phyloP scores from a whole-genome alignment of 2,329 filamentous ascomycete genomes.

The Ophiocordyceps robertsii region DNA sequence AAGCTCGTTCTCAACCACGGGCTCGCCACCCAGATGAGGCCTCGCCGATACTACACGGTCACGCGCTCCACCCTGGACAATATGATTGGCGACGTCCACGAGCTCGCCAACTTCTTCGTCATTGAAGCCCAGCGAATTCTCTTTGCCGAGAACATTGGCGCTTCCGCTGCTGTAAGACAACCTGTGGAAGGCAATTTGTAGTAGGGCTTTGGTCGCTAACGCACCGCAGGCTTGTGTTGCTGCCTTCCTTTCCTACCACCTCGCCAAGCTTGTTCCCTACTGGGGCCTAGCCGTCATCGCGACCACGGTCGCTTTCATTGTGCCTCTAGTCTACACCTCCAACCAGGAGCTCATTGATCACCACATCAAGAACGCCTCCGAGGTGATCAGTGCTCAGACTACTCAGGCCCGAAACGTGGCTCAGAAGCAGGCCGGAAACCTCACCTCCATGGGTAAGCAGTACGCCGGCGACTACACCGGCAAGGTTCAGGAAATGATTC shows the following conservation, averaged over 20 bases:
- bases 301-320: conserved; percentile 46
- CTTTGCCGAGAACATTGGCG: conserved; percentile 52
- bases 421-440: conserved; percentile 49
- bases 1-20: conserved; percentile 49
- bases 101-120: conserved; percentile 59
- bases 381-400: conserved; percentile 49
- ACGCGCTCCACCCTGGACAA: conserved; percentile 47
- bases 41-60: conserved; percentile 54
- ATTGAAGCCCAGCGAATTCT: conserved; percentile 57
- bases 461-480: conserved; percentile 54
- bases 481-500: conserved; percentile 53
- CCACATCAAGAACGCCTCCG: conserved; percentile 42
- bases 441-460: conserved; percentile 51
- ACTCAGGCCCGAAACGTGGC: conserved; percentile 47
- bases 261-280: conserved; percentile 57
- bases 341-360: conserved; percentile 59
- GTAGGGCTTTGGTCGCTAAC: conserved; percentile 6
- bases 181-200: background rate
- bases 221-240: conserved; percentile 37
- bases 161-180: conserved; percentile 42
- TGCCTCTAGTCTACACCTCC: conserved; percentile 48
- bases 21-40: conserved; percentile 51
- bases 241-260: conserved; percentile 52
- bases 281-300: conserved; percentile 52
- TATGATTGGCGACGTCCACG: conserved; percentile 49